These are phyloP conservation scores for Naganishia antarctica DNA, from an alignment of 768 basidiomycete species.

Conservation along the genomic window DNA sequence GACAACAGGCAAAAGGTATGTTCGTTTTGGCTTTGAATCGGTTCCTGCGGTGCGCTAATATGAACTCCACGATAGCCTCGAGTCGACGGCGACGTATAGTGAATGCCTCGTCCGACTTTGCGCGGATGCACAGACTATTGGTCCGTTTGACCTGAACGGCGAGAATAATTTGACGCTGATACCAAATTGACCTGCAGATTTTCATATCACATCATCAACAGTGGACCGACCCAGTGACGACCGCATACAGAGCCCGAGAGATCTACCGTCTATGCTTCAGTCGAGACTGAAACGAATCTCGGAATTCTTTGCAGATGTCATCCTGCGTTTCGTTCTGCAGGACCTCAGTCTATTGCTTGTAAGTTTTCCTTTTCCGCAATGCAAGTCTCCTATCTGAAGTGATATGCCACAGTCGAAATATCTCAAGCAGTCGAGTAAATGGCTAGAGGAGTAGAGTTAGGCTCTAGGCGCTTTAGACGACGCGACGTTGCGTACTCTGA, in stretches of 20 bases:
- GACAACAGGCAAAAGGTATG: conserved; percentile 27
- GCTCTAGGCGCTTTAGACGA: too few species aligned
- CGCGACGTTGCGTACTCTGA: too few species aligned
- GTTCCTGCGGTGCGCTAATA: neutral
- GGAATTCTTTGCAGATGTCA: conserved; percentile 24
- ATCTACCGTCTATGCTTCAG: neutral
- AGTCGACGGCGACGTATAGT: conserved; percentile 23
- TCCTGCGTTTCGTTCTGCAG: conserved; percentile 28
- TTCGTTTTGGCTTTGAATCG: neutral
- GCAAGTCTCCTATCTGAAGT: neutral
- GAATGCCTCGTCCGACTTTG: conserved; percentile 15
- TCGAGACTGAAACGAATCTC: conserved; percentile 22
- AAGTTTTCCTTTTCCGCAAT: neutral
- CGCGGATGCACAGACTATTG: neutral
- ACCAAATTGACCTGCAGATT: too few species aligned
- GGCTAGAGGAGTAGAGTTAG: conserved; percentile 25
- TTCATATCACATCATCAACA: neutral
- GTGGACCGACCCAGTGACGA: neutral
- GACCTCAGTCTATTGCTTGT: conserved; percentile 28
- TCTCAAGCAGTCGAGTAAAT: conserved; percentile 27
- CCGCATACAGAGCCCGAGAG: neutral
- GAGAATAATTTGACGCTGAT: too few species aligned
- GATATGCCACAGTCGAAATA: conserved; percentile 25
- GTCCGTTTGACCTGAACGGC: neutral
- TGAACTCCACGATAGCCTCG: conserved; percentile 1